Evolutionary conservation across 148 eudicot species (phyloP), one percentile per base, ranked within the genome.

Genomic region (Simmondsia chinensis): DNA sequence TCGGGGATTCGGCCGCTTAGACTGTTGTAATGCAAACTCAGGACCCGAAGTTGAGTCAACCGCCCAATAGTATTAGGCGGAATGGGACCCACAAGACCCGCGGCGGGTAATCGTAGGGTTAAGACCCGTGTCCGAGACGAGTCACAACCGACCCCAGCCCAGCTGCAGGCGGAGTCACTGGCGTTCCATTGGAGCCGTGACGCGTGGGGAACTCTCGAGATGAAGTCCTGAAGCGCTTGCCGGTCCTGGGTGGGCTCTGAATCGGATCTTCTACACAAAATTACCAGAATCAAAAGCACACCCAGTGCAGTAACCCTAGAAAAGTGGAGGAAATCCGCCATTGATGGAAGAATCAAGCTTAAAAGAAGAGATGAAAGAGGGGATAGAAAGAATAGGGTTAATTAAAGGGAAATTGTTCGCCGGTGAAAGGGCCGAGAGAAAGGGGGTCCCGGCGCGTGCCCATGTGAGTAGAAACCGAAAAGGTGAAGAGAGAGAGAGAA

Each of bases 101-200:
- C 61, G 15, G 75, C 99, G 0, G 99, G 99, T 12, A 91, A 76
- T 0, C 82, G 79, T 42, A 91, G 69, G 10, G 40, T 12, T n/a
- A 5, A 22, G 3, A 91, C 74, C 35, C 34, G 64, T 13, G 83
- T 23, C 3, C 39, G 57, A 8, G 66, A 21, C 7, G 61, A 1
- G 63, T 82, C 77, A 57, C 99, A 93, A 9, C 20, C 27, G 50
- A 93, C 72, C 0, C 99, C 99, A 33, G 56, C 56, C 94, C 94
- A 93, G 55, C 37, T 11, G 52, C 99, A 93, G 13, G 57, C 63
- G 0, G 96, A 69, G 19, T 22, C 64, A 19, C 81, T 69, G 0
- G 59, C 9, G 66, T 77, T 66, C 99, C 99, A 93, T 0, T 20
- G 33, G 54, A 82, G 30, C 20, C 88, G 86, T 0, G 36, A 35